Evolutionary conservation across 164 flowering plant genomes (phyloP), one percentile per base, ranked within the genome.

Genomic region (Berberis thunbergii): DNA sequence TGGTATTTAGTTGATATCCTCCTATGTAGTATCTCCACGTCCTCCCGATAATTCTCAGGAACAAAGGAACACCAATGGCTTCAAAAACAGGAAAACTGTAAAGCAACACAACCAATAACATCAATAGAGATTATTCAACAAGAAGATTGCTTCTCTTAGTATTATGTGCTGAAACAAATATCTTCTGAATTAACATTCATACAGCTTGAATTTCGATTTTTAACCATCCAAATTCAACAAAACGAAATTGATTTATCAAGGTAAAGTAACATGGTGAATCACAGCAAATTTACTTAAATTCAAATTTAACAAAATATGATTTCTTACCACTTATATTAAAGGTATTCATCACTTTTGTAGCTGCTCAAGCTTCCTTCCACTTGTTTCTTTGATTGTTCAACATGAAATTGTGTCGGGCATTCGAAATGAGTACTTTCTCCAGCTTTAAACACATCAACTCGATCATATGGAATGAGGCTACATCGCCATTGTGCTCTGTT

Each of bases 51-150:
- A 74, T 91, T 88, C 68, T 94, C 99, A 56, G 97, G 99, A 68
- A 97, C 99, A 86, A 94, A 94, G 56, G 96, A 94, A 62, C 97
- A 94, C 97, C 99, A 94, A 75, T 94, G 91, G 79, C 98, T 90
- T 67, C 67, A 26, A 26, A 26, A 26, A 26, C 26, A 26, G 26
- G 26, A 80, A 41, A 57, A 55, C 9, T 12, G 43, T 43, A 12
- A 52, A 50, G n/a, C 11, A 50, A 52, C 10, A 1, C 49, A 26
- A 26, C 26, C 26, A 26, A 26, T 26, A 52, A 11, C 10, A 26
- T 52, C n/a, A 52, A 4, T 12, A 1, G n/a, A 7, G 3, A 7
- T 3, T 26, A 26, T 26, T 26, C 26, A 26, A 26, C 26, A 7
- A 26, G n/a, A 4, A 2, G 39, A 2, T 2, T 7, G 39, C 26